These are phyloP conservation scores for Gentiana straminea DNA, from an alignment of 257 asterid genomes.

Conservation along the genomic window DNA sequence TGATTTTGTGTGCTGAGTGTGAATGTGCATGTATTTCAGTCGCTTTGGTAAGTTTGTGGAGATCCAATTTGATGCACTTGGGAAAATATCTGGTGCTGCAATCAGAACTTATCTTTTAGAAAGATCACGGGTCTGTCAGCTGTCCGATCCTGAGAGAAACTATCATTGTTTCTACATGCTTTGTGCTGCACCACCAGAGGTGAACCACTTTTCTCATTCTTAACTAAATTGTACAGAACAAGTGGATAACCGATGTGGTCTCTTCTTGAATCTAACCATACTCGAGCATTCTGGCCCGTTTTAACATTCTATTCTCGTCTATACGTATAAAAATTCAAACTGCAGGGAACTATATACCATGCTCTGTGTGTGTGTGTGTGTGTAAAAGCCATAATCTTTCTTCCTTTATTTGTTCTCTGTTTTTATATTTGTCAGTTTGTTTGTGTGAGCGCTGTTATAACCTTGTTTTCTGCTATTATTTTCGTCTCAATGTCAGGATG, in stretches of 20 bases:
- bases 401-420: too few species aligned
- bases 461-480: conserved; percentile 1
- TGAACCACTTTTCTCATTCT: conserved; percentile 8
- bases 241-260: too few species aligned
- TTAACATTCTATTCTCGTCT: too few species aligned
- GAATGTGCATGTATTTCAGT: conserved; percentile 26
- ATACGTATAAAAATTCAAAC: too few species aligned
- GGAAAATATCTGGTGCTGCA: conserved; percentile 90
- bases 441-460: not conserved
- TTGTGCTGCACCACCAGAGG: conserved; percentile 91
- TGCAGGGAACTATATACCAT: too few species aligned
- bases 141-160: conserved; percentile 90
- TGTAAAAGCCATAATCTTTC: too few species aligned
- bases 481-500: conserved; percentile 33
- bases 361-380: too few species aligned
- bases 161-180: conserved; percentile 93
- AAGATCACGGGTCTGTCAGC: conserved; percentile 89
- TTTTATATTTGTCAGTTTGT: too few species aligned
- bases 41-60: conserved; percentile 96
- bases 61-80: conserved; percentile 62
- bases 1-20: conserved; percentile 1
- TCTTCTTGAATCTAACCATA: too few species aligned
- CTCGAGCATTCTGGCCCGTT: too few species aligned
- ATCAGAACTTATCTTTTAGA: conserved; percentile 88
- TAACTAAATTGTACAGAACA: not conserved